These are phyloP conservation scores for Torulaspora indica DNA, from an alignment of 805 yeast genomes.

Conservation along the genomic window DNA sequence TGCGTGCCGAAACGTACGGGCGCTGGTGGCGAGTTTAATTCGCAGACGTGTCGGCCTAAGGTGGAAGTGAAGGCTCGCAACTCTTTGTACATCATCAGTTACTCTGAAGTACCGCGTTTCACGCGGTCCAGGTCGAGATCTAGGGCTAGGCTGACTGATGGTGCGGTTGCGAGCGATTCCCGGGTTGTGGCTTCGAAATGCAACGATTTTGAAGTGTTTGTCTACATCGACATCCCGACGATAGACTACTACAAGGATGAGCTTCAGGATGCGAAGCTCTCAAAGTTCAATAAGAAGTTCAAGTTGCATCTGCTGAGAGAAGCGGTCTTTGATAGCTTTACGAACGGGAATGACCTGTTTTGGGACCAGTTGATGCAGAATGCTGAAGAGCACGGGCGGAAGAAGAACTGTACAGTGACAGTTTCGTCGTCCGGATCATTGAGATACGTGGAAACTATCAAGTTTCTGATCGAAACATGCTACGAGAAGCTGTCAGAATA, in stretches of 20 bases:
- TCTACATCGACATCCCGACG: constrained; percentile 35
- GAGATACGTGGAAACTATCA: constrained; percentile 35
- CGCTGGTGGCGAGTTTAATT: neutral
- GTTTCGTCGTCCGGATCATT: constrained; percentile 33
- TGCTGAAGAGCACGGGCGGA: neutral
- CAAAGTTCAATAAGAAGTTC: constrained; percentile 30
- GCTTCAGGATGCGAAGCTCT: constrained; percentile 25
- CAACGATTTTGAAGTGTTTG: constrained; percentile 21
- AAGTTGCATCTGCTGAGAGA: constrained; percentile 30
- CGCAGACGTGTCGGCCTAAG: constrained; percentile 18
- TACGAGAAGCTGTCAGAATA: constrained; percentile 16
- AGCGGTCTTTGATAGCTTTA: constrained; percentile 25
- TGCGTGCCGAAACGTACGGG: constrained; percentile 1
- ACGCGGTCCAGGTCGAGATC: constrained; percentile 4
- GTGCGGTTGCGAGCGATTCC: neutral
- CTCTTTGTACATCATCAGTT: constrained; percentile 29
- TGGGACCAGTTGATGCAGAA: constrained; percentile 20
- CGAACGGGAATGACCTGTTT: constrained; percentile 24
- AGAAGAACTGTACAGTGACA: constrained; percentile 10
- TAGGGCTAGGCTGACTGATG: neutral
- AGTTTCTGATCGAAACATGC: constrained; percentile 29
- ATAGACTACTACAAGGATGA: constrained; percentile 36
- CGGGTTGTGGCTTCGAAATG: constrained; percentile 7
- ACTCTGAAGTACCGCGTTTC: constrained; percentile 26
- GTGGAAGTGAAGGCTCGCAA: constrained; percentile 29